Percentiles rank a stretch among this genome's conserved stretches.
Conservation (phyloP, 768 basidiomycete species). For the Lactifluus pinguis region DNA sequence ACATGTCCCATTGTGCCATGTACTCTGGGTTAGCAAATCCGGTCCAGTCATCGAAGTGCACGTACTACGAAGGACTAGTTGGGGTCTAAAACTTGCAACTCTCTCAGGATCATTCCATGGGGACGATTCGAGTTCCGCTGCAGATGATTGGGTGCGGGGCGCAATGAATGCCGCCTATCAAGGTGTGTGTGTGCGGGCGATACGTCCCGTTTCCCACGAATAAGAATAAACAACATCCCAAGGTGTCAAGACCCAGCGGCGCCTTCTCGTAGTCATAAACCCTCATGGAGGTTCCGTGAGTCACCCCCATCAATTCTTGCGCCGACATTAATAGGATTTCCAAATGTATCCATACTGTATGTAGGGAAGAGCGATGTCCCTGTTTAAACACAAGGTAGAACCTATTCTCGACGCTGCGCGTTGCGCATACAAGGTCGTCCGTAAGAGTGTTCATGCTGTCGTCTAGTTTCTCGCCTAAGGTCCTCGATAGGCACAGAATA, state of each 20-base stretch:
- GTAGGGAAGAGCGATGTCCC: conserved; percentile 51
- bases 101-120: conserved; percentile 35
- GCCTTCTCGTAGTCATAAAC: conserved; percentile 66
- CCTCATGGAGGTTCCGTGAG: conserved; percentile 71
- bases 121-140: conserved; percentile 20
- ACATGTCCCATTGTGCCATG: conserved; percentile 37
- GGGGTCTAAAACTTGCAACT: conserved; percentile 31
- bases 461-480: neutral
- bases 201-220: neutral
- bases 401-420: conserved; percentile 65
- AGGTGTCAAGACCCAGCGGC: conserved; percentile 48
- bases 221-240: neutral
- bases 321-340: neutral
- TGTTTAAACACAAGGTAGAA: conserved; percentile 51
- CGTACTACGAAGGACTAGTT: conserved; percentile 39
- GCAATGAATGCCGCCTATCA: conserved; percentile 54
- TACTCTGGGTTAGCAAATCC: conserved; percentile 43
- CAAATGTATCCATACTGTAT: conserved; percentile 23
- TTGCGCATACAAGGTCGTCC: conserved; percentile 50
- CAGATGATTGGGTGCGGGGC: conserved; percentile 43
- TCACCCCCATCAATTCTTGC: conserved; percentile 5
- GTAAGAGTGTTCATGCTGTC: conserved; percentile 34
- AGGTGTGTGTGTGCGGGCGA: conserved; percentile 32
- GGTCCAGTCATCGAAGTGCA: conserved; percentile 37
- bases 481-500: conserved; percentile 48